These are phyloP conservation scores for Pharnaceum exiguum DNA, from an alignment of 148 eudicot genomes.

Conservation along the genomic window DNA sequence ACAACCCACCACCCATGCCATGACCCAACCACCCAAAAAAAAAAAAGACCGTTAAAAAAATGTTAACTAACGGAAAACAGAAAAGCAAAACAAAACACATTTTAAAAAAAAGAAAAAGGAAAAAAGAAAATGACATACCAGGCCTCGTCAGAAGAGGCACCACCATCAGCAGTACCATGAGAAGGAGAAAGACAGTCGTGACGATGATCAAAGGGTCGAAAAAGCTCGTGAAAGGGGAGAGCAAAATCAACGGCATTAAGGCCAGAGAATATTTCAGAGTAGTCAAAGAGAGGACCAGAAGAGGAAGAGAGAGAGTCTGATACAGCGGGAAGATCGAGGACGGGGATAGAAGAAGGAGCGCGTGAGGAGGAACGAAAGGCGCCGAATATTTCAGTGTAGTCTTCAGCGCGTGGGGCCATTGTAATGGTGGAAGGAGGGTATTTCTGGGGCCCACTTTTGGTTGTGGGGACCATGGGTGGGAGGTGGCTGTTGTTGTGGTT, in stretches of 20 bases:
- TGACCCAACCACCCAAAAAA: too few relatives aligned
- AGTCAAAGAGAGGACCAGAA: conserved; percentile 38
- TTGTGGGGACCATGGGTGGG: too few relatives aligned
- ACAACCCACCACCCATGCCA: too few relatives aligned
- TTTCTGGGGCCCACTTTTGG: conserved; percentile 59
- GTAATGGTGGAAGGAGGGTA: conserved; percentile 31
- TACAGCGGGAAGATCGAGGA: conserved; percentile 71
- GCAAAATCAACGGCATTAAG: conserved; percentile 41
- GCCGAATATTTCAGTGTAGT: conserved; percentile 83
- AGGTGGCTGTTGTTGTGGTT: too few relatives aligned
- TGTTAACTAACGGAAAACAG: background rate
- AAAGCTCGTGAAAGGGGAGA: conserved; percentile 46
- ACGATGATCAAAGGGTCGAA: conserved; percentile 27
- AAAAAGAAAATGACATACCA: conserved; percentile 35
- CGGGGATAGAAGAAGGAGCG: conserved; percentile 59
- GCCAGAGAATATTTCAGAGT: conserved; percentile 65
- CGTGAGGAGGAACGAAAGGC: conserved; percentile 42
- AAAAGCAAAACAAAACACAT: background rate
- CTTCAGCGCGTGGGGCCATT: conserved; percentile 69
- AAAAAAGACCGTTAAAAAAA: background rate
- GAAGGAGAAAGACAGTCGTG: too few relatives aligned
- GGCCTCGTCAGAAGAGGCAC: conserved; percentile 56
- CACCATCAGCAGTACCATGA: conserved; percentile 21
- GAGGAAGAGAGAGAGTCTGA: conserved; percentile 27
- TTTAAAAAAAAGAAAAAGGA: background rate